Evolutionary conservation across 2,329 filamentous ascomycete species (phyloP).

Genomic region (Trichoderma koningiopsis): DNA sequence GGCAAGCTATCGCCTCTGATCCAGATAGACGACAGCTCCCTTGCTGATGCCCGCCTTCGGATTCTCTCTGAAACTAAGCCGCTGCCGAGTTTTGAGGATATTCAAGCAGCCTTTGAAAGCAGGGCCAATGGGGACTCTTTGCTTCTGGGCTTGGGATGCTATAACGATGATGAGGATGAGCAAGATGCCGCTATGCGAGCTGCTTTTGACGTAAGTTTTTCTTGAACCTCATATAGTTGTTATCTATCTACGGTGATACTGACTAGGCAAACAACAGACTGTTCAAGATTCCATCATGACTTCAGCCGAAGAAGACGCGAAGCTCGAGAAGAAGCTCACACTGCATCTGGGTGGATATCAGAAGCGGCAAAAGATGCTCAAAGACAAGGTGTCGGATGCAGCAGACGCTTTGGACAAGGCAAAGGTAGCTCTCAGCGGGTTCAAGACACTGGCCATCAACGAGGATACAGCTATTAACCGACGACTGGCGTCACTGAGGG

Average conservation of each 20-base stretch:
- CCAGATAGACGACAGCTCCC: conserved; percentile 67
- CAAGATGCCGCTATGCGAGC: conserved; percentile 63
- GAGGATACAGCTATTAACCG: conserved; percentile 76
- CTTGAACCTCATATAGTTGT: background rate
- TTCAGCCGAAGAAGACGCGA: conserved; percentile 78
- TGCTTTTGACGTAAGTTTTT: conserved; percentile 69
- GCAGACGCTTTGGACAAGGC: conserved; percentile 74
- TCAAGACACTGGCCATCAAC: conserved; percentile 73
- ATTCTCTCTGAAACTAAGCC: conserved; percentile 70
- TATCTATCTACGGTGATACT: background rate
- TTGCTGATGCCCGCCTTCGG: conserved; percentile 75
- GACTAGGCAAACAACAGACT: conserved; percentile 45
- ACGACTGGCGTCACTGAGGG: conserved; percentile 72
- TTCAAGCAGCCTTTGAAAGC: conserved; percentile 57
- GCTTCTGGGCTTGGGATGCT: conserved; percentile 80
- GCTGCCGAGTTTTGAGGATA: conserved; percentile 50
- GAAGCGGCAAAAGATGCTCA: conserved; percentile 77
- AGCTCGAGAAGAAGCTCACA: conserved; percentile 89
- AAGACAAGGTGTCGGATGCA: conserved; percentile 76
- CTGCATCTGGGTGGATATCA: conserved; percentile 89
- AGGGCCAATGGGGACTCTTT: conserved; percentile 55
- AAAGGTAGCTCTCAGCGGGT: conserved; percentile 69
- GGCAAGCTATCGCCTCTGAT: conserved; percentile 63
- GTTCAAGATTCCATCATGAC: conserved; percentile 73
- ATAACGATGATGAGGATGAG: conserved; percentile 74